Evolutionary conservation across 1,139 yeast genomes (phyloP).

Genomic region (Scheffersomyces illinoinensis): DNA sequence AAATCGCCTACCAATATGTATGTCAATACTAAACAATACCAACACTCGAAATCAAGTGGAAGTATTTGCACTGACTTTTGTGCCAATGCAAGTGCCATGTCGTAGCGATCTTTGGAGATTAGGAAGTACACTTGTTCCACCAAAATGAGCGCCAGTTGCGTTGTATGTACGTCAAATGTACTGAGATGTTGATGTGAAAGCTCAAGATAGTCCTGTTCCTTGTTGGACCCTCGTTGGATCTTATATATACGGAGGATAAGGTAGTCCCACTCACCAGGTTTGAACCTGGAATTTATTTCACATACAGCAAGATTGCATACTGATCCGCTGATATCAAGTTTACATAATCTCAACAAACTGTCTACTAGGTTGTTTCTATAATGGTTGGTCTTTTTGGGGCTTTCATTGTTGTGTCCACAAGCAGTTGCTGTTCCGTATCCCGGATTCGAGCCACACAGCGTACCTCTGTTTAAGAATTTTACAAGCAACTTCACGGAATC

Average conservation of each 20-base stretch:
- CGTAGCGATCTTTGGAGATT: conserved; percentile 28
- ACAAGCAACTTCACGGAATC: conserved; percentile 21
- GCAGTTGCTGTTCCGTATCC: conserved; percentile 31
- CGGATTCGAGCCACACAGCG: conserved; percentile 26
- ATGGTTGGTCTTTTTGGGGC: conserved; percentile 24
- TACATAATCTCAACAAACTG: conserved; percentile 24
- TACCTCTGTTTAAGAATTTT: conserved; percentile 27
- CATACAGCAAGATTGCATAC: conserved; percentile 22
- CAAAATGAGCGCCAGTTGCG: conserved; percentile 39
- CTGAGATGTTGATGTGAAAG: conserved; percentile 26
- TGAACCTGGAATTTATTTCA: conserved; percentile 17
- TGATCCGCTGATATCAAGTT: conserved; percentile 18
- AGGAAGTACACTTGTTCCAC: conserved; percentile 42
- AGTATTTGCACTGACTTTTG: conserved; percentile 31
- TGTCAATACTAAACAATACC: conserved; percentile 38
- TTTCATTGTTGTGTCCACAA: conserved; percentile 29
- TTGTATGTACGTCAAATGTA: conserved; percentile 18
- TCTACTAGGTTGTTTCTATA: conserved; percentile 39
- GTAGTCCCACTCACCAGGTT: conserved; percentile 28
- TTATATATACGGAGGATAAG: conserved; percentile 31
- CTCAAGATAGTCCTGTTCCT: conserved; percentile 25
- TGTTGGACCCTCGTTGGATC: conserved; percentile 26
- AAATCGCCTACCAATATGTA: conserved; percentile 33
- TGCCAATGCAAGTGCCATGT: conserved; percentile 32
- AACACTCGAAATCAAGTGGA: conserved; percentile 45